Conservation (phyloP, 805 yeast genomes). For the Schwanniomyces yamadae region DNA sequence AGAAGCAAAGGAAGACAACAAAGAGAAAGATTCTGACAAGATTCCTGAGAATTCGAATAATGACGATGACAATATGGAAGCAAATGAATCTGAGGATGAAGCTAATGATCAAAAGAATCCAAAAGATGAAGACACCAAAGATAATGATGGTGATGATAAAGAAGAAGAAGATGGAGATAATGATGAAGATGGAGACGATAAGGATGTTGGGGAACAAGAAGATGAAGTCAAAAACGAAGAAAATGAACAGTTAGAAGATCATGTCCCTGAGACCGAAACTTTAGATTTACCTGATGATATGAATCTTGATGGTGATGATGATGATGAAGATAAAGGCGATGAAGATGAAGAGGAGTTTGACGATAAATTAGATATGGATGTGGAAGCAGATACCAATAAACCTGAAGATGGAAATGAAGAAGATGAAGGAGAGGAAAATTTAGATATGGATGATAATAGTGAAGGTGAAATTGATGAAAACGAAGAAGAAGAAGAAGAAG, state of each 20-base stretch:
- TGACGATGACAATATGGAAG: slow-evolving; percentile 51
- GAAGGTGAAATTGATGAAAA: slow-evolving; percentile 18
- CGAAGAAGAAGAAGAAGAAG: slow-evolving; percentile 23
- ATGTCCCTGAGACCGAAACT: slow-evolving; percentile 81
- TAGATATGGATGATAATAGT: slow-evolving; percentile 25
- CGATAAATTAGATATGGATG: slow-evolving; percentile 23
- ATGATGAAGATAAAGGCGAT: slow-evolving; percentile 42
- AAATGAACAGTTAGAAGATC: slow-evolving; percentile 64
- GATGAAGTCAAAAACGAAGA: slow-evolving; percentile 73
- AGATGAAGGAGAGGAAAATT: slow-evolving; percentile 34
- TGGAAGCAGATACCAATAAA: slow-evolving; percentile 29
- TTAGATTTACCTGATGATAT: slow-evolving; percentile 91
- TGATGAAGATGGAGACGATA: slow-evolving; percentile 57
- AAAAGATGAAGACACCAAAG: slow-evolving; percentile 33
- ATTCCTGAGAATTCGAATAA: slow-evolving; percentile 55
- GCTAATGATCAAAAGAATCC: slow-evolving; percentile 33
- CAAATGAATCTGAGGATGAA: slow-evolving; percentile 44
- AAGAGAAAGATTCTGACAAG: slow-evolving; percentile 80
- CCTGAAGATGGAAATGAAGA: slow-evolving; percentile 30
- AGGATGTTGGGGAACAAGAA: slow-evolving; percentile 80
- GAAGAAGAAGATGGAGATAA: slow-evolving; percentile 44
- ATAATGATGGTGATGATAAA: slow-evolving; percentile 37
- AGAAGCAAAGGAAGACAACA: slow-evolving; percentile 69
- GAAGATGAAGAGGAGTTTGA: slow-evolving; percentile 38
- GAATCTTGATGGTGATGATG: slow-evolving; percentile 80